Conservation (phyloP, 768 basidiomycete species). For the Serpula lacrymans region DNA sequence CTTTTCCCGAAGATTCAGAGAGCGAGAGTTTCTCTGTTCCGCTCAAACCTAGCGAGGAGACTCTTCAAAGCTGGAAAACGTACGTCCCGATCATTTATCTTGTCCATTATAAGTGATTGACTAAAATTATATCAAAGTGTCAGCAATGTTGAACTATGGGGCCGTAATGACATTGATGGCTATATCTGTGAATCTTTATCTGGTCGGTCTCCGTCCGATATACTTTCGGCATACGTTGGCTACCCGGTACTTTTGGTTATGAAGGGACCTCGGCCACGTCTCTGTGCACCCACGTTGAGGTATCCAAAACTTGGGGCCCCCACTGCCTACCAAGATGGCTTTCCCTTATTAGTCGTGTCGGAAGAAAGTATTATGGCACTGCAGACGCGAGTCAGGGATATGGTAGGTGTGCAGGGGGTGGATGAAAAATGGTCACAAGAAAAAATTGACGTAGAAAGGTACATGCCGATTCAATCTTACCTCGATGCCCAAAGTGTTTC, state of each 20-base stretch:
- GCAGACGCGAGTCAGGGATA: conserved; percentile 42
- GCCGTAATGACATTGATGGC: conserved; percentile 51
- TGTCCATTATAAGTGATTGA: conserved; percentile 2
- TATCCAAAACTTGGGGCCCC: conserved; percentile 60
- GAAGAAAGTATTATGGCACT: conserved; percentile 60
- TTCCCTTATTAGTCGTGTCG: conserved; percentile 63
- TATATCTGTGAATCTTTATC: conserved; percentile 53
- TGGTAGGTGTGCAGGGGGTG: conserved; percentile 47
- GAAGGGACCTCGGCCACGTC: conserved; percentile 60
- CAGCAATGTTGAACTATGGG: conserved; percentile 50
- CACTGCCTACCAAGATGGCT: conserved; percentile 66
- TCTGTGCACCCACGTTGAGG: conserved; percentile 44
- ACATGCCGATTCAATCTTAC: conserved; percentile 10
- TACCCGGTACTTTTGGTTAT: conserved; percentile 59
- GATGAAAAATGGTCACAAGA: conserved; percentile 51
- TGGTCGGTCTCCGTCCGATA: conserved; percentile 45
- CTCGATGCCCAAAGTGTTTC: conserved; percentile 5
- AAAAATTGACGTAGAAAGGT: conserved; percentile 59
- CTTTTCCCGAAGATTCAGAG: conserved; percentile 57
- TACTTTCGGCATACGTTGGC: conserved; percentile 60
- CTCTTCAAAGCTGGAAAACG: conserved; percentile 54
- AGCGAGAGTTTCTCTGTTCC: conserved; percentile 59
- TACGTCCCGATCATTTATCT: conserved; percentile 17
- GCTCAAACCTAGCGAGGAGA: conserved; percentile 48
- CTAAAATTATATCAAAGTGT: conserved; percentile 40